Base-by-base conservation (phyloP, 768 basidiomycete genomes). In the Amanita muscaria region DNA sequence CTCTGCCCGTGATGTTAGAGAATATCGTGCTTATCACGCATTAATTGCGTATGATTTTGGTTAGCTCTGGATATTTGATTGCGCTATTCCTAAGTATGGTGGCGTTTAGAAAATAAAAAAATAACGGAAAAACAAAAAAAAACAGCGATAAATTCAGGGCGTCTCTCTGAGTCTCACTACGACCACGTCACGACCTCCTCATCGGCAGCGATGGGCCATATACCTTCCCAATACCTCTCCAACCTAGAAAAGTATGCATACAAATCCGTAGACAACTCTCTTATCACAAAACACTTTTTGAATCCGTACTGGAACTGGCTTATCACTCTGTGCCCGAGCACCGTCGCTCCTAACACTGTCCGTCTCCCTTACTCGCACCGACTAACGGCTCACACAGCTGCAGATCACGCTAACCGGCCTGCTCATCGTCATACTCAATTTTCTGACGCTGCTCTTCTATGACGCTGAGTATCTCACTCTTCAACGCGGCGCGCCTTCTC, bases 221-320 rank as follows among this genome's bases (percentile, higher is more conserved):
- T 44, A 25, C 43, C 43, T 8, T n/a, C 43, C 14, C 33, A 22
- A 22, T 77, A 79, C 23, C 72, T 84, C 9, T 65, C 67, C 47
- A 80, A 81, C 39, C 67, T 87, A 35, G 73, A 73, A 54, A 72
- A 73, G 49, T 86, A 87, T 59, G 64, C 74, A 45, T 87, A 87
- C 16, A 34, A 34, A 15, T 6, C 7, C 6, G 33, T 34, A 8
- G 33, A 34, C 16, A 34, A 34, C 7, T 93, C 89, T 7, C 53
- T 88, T 24, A 55, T 86, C 2, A 88, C 88, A 29, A 71, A 75
- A 56, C 81, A 83, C 60, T 64, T 92, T 15, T 67, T 96, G 43
- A 76, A 79, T 38, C 87, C 87, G 2, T 94, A 83, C 64, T 94
- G 92, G 91, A 88, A 71, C 25, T 87, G 86, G 86, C 78, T 94